Conservation (phyloP, 257 asterid genomes). For the Nicotiana attenuata region DNA sequence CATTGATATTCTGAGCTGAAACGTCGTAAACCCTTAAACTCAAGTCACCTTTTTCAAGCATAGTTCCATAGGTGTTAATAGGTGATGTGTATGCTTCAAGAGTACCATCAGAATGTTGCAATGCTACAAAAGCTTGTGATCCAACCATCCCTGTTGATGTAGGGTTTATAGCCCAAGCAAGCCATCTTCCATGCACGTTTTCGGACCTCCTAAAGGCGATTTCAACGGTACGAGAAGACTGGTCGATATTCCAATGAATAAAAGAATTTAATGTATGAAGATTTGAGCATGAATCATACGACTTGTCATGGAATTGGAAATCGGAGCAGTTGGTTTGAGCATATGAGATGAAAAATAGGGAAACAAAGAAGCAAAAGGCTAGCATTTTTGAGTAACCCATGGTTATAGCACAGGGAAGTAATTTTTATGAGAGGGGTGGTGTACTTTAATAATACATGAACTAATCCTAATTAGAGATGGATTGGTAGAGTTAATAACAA, state of each 20-base stretch:
- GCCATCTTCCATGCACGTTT: neutral
- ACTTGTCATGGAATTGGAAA: neutral
- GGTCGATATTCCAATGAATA: neutral
- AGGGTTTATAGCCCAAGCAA: slow-evolving; percentile 14
- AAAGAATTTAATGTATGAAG: neutral
- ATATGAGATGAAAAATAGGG: neutral
- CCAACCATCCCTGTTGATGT: slow-evolving; percentile 8
- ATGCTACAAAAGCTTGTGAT: neutral
- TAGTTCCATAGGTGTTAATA: neutral
- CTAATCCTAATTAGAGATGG: neutral
- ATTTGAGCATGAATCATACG: neutral
- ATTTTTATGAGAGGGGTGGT: neutral
- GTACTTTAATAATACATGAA: neutral
- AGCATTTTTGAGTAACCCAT: neutral
- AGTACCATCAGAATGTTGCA: neutral
- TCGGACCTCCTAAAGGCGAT: neutral
- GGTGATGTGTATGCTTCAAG: slow-evolving; percentile 5
- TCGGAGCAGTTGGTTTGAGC: neutral
- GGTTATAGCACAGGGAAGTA: neutral
- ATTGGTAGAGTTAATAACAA: too few relatives aligned
- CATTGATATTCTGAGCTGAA: neutral
- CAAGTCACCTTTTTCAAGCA: neutral
- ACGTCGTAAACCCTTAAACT: neutral
- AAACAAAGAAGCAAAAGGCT: neutral
- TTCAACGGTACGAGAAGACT: neutral